These are phyloP conservation scores for Myrica gale DNA, from an alignment of 306 rosid genomes.

Conservation along the genomic window DNA sequence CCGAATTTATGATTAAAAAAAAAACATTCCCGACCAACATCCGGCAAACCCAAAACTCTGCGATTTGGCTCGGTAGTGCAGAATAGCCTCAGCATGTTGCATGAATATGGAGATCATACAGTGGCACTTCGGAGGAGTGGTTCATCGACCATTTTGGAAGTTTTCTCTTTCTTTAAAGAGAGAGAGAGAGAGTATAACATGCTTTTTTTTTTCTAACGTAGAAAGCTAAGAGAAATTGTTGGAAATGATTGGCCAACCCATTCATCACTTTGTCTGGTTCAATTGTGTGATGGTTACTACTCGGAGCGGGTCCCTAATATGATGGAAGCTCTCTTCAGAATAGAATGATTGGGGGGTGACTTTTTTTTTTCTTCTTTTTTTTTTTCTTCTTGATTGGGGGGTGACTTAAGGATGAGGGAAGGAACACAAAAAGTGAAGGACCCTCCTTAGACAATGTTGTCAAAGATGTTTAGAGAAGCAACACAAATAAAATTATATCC, in stretches of 20 bases:
- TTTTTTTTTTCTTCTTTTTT: too few relatives aligned
- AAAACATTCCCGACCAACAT: too few relatives aligned
- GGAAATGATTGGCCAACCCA: neutral
- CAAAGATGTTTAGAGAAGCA: neutral
- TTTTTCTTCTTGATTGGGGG: neutral
- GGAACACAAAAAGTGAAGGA: conserved; percentile 10
- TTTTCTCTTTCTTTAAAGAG: neutral
- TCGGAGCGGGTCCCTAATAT: conserved; percentile 10
- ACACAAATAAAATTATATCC: conserved; percentile 1
- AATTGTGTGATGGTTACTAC: neutral
- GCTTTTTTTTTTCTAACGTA: neutral
- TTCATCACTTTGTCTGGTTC: neutral
- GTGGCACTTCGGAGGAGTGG: neutral
- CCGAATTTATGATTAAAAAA: too few relatives aligned
- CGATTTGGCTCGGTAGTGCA: too few relatives aligned
- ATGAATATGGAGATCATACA: neutral
- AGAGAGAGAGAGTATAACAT: too few relatives aligned
- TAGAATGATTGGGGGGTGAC: neutral
- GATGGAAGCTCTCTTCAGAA: neutral
- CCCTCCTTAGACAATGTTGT: conserved; percentile 13
- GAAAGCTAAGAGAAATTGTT: neutral
- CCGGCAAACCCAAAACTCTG: too few relatives aligned
- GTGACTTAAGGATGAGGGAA: conserved; percentile 4
- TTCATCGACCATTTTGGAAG: neutral
- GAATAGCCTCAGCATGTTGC: too few relatives aligned